phyloP scores from a whole-genome alignment of 805 yeast species.

The Cyberlindnera subsufficiens region DNA sequence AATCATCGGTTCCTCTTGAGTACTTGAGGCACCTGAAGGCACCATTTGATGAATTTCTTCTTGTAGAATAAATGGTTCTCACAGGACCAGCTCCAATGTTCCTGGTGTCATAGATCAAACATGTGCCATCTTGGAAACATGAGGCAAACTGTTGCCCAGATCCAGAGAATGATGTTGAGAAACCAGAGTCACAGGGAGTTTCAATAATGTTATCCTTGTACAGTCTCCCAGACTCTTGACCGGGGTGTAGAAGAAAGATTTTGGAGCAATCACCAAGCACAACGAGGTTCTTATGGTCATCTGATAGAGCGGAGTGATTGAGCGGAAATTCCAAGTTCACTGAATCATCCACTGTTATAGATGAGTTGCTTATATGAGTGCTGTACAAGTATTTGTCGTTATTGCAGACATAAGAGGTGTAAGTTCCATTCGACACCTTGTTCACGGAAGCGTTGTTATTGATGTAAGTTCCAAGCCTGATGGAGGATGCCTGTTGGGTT shows the following conservation, averaged over 20 bases:
- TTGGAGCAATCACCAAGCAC: constrained; percentile 77
- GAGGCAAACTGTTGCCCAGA: constrained; percentile 71
- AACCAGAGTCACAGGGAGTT: constrained; percentile 72
- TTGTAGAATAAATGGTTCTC: constrained; percentile 51
- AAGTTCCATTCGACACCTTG: constrained; percentile 37
- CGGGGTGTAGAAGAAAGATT: constrained; percentile 46
- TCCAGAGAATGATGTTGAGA: constrained; percentile 74
- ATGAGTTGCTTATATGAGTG: constrained; percentile 48
- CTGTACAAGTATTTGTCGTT: constrained; percentile 72
- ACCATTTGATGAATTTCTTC: constrained; percentile 48
- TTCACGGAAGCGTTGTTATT: constrained; percentile 70
- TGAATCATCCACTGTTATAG: constrained; percentile 36
- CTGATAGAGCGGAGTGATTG: constrained; percentile 68
- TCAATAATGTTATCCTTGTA: constrained; percentile 34
- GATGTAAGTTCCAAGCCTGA: constrained; percentile 71
- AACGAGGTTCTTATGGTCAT: constrained; percentile 50
- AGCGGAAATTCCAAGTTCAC: constrained; percentile 57
- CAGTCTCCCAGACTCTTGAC: constrained; percentile 26
- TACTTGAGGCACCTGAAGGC: constrained; percentile 64
- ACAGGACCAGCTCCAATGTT: constrained; percentile 45
- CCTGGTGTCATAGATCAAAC: constrained; percentile 72
- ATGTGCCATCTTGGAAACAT: constrained; percentile 81
- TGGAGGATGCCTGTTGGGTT: constrained; percentile 40
- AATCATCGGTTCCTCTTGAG: constrained; percentile 64
- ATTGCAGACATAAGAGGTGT: constrained; percentile 67